Evolutionary conservation across 1,139 yeast genomes (phyloP).

Genomic region (Debaryomycetaceae sp.): DNA sequence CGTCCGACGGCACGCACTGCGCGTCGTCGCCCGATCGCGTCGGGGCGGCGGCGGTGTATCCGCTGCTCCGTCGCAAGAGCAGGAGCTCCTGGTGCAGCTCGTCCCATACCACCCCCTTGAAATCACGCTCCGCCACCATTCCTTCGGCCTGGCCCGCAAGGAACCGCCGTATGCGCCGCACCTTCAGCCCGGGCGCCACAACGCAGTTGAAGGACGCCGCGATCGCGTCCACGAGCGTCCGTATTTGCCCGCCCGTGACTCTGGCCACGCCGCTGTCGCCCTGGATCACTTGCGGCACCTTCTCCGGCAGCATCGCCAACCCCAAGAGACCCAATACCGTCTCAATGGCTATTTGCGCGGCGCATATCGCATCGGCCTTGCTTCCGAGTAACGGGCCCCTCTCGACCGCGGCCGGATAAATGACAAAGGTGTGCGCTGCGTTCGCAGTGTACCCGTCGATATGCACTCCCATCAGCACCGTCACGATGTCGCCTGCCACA

Average conservation of each 20-base stretch:
- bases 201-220: slow-evolving; percentile 74
- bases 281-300: slow-evolving; percentile 41
- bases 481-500: slow-evolving; percentile 74
- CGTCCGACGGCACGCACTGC: slow-evolving; percentile 63
- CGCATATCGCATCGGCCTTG: slow-evolving; percentile 83
- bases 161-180: slow-evolving; percentile 84
- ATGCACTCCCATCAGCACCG: slow-evolving; percentile 77
- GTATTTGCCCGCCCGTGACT: slow-evolving; percentile 59
- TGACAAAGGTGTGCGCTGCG: slow-evolving; percentile 76
- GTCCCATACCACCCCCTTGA: slow-evolving; percentile 88
- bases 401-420: slow-evolving; percentile 58
- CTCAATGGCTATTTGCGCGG: slow-evolving; percentile 81
- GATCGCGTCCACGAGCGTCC: slow-evolving; percentile 67
- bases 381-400: slow-evolving; percentile 73
- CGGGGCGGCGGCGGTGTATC: slow-evolving; percentile 11
- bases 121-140: slow-evolving; percentile 82
- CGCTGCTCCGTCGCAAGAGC: slow-evolving; percentile 35
- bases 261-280: slow-evolving; percentile 9
- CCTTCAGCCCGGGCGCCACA: slow-evolving; percentile 86
- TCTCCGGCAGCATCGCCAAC: slow-evolving; percentile 64
- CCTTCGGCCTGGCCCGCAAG: slow-evolving; percentile 94
- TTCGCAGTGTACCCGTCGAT: slow-evolving; percentile 91
- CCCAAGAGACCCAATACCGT: slow-evolving; percentile 70
- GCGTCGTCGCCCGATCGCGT: slow-evolving; percentile 14
- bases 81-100: slow-evolving; percentile 68